Evolutionary conservation across 306 rosid species (phyloP).

Genomic region (Acmispon strigosus): DNA sequence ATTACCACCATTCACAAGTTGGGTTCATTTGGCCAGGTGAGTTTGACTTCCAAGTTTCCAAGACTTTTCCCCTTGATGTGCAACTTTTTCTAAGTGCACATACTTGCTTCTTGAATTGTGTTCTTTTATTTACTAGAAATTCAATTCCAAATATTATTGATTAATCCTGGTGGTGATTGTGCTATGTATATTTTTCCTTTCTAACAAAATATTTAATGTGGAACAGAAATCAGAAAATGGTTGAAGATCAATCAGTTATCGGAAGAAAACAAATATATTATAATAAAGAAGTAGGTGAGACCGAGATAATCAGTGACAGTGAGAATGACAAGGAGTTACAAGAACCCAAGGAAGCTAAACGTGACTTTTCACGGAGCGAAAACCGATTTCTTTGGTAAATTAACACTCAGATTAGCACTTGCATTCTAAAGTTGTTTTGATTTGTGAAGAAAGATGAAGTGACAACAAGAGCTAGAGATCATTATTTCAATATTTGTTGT

Average conservation of each 20-base stretch:
- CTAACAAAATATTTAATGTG: conserved; percentile 32
- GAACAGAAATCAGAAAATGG: conserved; percentile 84
- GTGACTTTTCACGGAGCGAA: conserved; percentile 59
- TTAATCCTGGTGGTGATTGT: conserved; percentile 5
- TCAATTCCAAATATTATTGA: neutral
- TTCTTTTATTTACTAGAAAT: neutral
- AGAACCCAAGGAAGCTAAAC: conserved; percentile 44
- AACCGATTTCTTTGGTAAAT: conserved; percentile 64
- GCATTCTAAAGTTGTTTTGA: neutral
- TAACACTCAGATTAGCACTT: no score
- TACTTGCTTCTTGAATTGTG: neutral
- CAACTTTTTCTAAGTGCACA: neutral
- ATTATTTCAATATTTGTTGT: neutral
- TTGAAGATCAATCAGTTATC: conserved; percentile 65
- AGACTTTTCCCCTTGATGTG: neutral
- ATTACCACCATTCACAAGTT: conserved; percentile 58
- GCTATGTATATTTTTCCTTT: conserved; percentile 15
- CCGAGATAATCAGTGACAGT: conserved; percentile 60
- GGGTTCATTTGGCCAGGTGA: conserved; percentile 74
- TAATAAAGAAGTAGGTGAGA: conserved; percentile 56
- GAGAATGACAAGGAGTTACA: conserved; percentile 64
- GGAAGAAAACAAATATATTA: conserved; percentile 72
- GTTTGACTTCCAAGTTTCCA: neutral
- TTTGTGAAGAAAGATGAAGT: conserved; percentile 1
- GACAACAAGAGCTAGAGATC: neutral